Percentiles rank a stretch among this genome's conserved stretches.
phyloP scores from a whole-genome alignment of 768 basidiomycete species.

The Trametes coccinea region DNA sequence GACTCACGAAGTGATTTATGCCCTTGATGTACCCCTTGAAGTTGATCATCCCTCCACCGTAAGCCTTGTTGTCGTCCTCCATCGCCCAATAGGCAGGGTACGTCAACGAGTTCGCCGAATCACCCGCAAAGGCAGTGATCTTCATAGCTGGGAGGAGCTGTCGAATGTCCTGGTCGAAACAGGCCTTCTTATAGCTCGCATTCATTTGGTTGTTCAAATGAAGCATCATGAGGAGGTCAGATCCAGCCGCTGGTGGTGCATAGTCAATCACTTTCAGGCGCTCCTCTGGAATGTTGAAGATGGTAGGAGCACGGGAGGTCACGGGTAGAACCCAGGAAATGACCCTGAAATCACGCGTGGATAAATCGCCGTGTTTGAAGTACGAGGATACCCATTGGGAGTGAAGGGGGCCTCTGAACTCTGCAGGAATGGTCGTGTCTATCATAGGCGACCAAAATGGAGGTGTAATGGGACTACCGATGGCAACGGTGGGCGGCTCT shows the following conservation, averaged over 20 bases:
- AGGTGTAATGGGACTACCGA: background rate
- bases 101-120: background rate
- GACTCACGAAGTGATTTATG: constrained; percentile 31
- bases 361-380: constrained; percentile 13
- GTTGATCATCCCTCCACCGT: constrained; percentile 18
- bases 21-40: constrained; percentile 16
- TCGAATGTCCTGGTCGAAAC: constrained; percentile 9
- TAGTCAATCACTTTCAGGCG: background rate
- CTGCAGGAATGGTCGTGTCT: background rate
- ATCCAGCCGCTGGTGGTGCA: background rate
- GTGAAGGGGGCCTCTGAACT: background rate
- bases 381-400: constrained; percentile 3
- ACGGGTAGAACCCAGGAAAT: constrained; percentile 2
- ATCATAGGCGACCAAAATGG: background rate
- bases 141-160: constrained; percentile 10
- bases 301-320: background rate
- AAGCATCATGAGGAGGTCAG: constrained; percentile 1
- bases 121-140: constrained; percentile 1
- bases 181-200: constrained; percentile 11
- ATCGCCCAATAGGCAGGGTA: constrained; percentile 22
- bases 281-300: constrained; percentile 5
- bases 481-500: background rate
- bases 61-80: constrained; percentile 20
- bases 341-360: background rate
- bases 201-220: background rate